phyloP scores from a whole-genome alignment of 192 early-diverging fungal species.

The Linderina pennispora region DNA sequence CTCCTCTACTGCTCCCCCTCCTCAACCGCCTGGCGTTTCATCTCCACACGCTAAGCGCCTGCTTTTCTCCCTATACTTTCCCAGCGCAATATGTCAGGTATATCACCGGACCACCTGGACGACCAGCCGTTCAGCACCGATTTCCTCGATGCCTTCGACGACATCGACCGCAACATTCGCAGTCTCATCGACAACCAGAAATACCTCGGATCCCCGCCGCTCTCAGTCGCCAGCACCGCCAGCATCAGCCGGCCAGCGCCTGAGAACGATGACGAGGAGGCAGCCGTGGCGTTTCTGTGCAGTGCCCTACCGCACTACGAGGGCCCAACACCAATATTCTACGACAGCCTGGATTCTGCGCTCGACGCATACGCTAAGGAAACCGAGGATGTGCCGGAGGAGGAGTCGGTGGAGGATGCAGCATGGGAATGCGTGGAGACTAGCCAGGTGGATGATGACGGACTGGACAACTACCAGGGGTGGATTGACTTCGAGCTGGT shows the following conservation, averaged over 20 bases:
- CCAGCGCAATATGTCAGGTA: too few relatives aligned
- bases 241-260: neutral
- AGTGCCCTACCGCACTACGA: constrained; percentile 39
- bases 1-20: too few relatives aligned
- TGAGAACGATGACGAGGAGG: constrained; percentile 18
- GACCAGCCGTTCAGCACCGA: too few relatives aligned
- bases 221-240: neutral
- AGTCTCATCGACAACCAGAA: constrained; percentile 16
- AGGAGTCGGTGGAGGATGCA: too few relatives aligned
- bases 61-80: too few relatives aligned
- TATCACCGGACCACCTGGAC: too few relatives aligned
- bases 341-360: constrained; percentile 11
- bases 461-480: constrained; percentile 13
- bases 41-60: too few relatives aligned
- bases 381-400: neutral
- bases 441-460: neutral
- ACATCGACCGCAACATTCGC: constrained; percentile 29
- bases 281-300: constrained; percentile 35
- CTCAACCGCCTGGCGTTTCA: too few relatives aligned
- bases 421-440: neutral
- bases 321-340: constrained; percentile 22
- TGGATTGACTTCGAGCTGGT: constrained; percentile 36
- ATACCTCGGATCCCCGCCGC: neutral
- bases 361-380: constrained; percentile 2
- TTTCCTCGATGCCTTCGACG: constrained; percentile 25